Base-by-base conservation (phyloP, 1,284 basidiomycete genomes). In the Ganoderma leucocontextum region DNA sequence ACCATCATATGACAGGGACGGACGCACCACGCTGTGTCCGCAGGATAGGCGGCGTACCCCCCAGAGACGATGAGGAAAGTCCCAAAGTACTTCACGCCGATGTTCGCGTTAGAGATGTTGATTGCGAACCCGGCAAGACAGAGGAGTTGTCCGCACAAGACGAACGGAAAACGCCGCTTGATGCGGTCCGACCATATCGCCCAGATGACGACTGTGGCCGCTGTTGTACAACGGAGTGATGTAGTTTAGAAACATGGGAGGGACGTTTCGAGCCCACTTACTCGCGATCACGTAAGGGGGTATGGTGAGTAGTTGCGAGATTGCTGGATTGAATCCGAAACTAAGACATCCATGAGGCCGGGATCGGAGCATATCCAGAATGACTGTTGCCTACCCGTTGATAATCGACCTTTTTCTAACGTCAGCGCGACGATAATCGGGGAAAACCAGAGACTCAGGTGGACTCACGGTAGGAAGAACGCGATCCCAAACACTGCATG, bases 241-340 rank as follows among this genome's bases (percentile, higher is more conserved):
- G 25, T 39, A 22, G 17, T 58, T 22, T 35, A 15, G 85, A 72
- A 22, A 88, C 62, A 9, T 13, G 9, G 2, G n/a, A 25, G 29
- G 25, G n/a, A 19, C 4, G 12, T 5, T 22, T 53, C 12, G 35
- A 12, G 47, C 22, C n/a, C 13, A 78, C 86, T 69, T 74, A 89
- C 88, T 87, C 0, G 88, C 88, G 62, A 86, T 79, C 19, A 89
- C 76, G 73, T 92, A 92, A 17, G 90, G 88, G 0, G 91, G 91
- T 0, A 92, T 85, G 0, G 90, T 91, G 22, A 92, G 82, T 0
- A 93, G 81, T 72, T 92, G 89, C 65, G 85, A 88, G 67, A 89
- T 81, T 0, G 88, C 79, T 4, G 86, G 79, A 10, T 82, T 78
- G 73, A 85, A 85, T 7, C 88, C 89, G 63, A 91, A 91, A 39